Evolutionary conservation across 2,329 filamentous ascomycete species (phyloP), one percentile per base, ranked within the genome.

Genomic region (Trichoderma koningiopsis): DNA sequence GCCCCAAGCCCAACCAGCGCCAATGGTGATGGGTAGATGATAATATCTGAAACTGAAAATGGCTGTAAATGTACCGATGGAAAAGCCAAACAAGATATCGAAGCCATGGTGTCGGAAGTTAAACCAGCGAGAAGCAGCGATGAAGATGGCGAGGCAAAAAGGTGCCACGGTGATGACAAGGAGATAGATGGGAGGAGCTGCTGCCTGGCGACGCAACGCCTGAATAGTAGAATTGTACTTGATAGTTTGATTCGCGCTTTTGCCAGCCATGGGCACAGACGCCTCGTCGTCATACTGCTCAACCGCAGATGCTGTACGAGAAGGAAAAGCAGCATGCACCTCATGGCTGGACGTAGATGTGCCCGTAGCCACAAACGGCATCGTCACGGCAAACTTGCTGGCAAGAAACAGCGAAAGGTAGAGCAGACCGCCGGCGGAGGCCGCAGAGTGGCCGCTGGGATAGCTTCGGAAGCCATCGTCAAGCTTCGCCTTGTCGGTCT

Each of bases 81-180:
- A 73, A 68, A 90, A 91, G n/a, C 95, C 95, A 72, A 92, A 93
- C 2, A 97, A 81, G 72, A 97, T 92, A 73, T 98, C 95, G 77
- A 97, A 95, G n/a, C 91, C 94, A 77, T 95, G 92, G 79, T 98
- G 95, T 49, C 92, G 89, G 81, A 91, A 96, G 79, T 97, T 91
- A 70, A 91, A 94, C 87, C 91, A 98, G 13, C 95, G 91, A 1
- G 93, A 95, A 33, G 90, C 88, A n/a, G 91, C 86, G 71, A 97
- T 91, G 81, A 94, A 97, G 72, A 94, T 87, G 5, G 94, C 91
- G 1, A 88, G 83, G 68, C 89, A 91, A 72, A 94, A 87, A 2
- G 94, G 94, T 1, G 92, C 79, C 22, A 93, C 82, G 2, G 89
- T 86, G 40, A 95, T 78, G 56, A 90, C 82, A 14, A 97, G 84